These are phyloP conservation scores for Cordyceps farinosa DNA, from an alignment of 2,329 filamentous ascomycete genomes.

Conservation along the genomic window DNA sequence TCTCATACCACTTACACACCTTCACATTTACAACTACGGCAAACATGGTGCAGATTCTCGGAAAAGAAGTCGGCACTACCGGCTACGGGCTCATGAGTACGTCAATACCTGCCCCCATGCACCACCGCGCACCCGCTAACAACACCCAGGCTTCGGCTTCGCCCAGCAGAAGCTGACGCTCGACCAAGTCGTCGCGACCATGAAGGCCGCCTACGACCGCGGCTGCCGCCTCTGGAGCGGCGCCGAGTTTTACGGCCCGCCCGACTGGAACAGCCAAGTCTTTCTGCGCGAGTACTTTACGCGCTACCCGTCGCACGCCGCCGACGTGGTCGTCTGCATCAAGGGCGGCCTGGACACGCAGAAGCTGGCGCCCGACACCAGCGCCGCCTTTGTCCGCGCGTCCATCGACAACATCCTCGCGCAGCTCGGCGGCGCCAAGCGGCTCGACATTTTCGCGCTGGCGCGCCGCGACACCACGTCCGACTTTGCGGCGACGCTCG, in stretches of 20 bases:
- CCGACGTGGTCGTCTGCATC: slow-evolving; percentile 58
- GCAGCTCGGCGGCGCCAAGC: slow-evolving; percentile 52
- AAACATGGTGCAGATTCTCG: slow-evolving; percentile 35
- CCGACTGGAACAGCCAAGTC: slow-evolving; percentile 55
- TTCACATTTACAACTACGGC: neutral
- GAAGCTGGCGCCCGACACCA: slow-evolving; percentile 44
- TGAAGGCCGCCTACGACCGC: slow-evolving; percentile 49
- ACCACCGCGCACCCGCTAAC: neutral
- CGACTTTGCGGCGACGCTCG: slow-evolving; percentile 43
- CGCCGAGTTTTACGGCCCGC: slow-evolving; percentile 62
- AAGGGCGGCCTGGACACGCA: slow-evolving; percentile 51
- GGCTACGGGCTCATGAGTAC: slow-evolving; percentile 55
- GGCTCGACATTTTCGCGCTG: slow-evolving; percentile 58
- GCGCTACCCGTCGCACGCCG: slow-evolving; percentile 60
- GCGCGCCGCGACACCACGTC: slow-evolving; percentile 52
- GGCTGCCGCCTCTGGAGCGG: slow-evolving; percentile 57
- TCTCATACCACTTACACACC: neutral
- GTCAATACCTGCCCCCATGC: slow-evolving; percentile 14
- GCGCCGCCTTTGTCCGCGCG: slow-evolving; percentile 49
- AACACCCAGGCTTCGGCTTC: slow-evolving; percentile 28
- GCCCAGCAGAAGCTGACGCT: slow-evolving; percentile 27
- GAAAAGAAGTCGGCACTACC: slow-evolving; percentile 45
- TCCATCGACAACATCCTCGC: slow-evolving; percentile 56
- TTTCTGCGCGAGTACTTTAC: slow-evolving; percentile 61
- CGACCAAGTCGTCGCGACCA: slow-evolving; percentile 50